These are phyloP conservation scores for Corylus americana DNA, from an alignment of 306 rosid genomes.

Conservation along the genomic window DNA sequence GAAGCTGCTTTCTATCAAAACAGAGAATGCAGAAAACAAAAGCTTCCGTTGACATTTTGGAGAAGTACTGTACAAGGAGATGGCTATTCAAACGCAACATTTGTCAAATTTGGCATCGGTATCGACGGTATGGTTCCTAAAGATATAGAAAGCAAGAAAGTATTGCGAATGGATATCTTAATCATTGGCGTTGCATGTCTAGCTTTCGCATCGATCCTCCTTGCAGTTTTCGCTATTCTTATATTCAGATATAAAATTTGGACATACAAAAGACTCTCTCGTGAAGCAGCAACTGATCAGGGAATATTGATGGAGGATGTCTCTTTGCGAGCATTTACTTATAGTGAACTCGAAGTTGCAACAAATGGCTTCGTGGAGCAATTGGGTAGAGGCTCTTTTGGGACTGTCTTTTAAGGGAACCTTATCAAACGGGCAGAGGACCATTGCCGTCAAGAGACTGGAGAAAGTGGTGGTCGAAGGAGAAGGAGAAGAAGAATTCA, in stretches of 20 bases:
- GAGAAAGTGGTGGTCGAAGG: background rate
- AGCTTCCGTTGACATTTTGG: background rate
- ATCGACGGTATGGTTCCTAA: background rate
- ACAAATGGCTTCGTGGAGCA: background rate
- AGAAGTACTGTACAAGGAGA: background rate
- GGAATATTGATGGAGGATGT: background rate
- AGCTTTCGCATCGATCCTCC: background rate
- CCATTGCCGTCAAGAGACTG: background rate
- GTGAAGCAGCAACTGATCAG: too few species aligned
- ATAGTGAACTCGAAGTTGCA: background rate
- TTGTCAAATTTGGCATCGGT: background rate
- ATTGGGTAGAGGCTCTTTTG: background rate
- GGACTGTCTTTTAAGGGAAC: background rate
- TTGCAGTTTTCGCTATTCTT: background rate
- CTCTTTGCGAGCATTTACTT: constrained; percentile 2
- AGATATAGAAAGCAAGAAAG: background rate
- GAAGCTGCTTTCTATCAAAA: background rate
- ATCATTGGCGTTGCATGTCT: background rate
- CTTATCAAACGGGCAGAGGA: background rate
- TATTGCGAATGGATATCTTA: background rate
- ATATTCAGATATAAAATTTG: background rate
- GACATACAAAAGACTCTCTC: background rate
- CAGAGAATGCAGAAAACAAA: background rate
- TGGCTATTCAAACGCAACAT: background rate
- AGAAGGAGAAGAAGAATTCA: background rate